Evolutionary conservation across 169 alveolate genomes (phyloP).

Genomic region (Cryptosporidium viatorum): DNA sequence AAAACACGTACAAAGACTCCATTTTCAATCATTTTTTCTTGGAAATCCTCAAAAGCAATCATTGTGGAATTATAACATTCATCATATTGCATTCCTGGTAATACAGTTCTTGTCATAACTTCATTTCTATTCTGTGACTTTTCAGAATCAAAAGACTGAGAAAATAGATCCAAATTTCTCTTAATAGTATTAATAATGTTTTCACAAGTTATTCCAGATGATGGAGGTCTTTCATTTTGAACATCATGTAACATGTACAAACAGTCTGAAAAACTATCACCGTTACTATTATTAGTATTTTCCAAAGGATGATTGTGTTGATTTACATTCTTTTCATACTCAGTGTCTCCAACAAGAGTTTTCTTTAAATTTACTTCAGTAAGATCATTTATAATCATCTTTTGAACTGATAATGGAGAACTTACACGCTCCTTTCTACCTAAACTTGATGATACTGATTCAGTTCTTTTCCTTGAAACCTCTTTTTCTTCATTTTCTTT

Average conservation of each 20-base stretch:
- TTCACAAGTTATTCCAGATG: slow-evolving; percentile 49
- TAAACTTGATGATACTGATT: not conserved
- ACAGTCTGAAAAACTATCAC: not conserved
- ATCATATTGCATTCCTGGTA: slow-evolving; percentile 73
- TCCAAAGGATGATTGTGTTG: slow-evolving; percentile 26
- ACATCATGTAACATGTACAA: slow-evolving; percentile 54
- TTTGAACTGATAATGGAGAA: slow-evolving; percentile 31
- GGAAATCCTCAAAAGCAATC: slow-evolving; percentile 30
- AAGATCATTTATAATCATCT: not conserved
- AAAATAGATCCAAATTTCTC: slow-evolving; percentile 14
- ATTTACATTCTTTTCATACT: slow-evolving; percentile 42
- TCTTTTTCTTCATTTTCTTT: not conserved
- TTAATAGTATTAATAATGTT: slow-evolving; percentile 13
- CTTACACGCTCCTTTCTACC: slow-evolving; percentile 28
- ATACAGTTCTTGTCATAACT: slow-evolving; percentile 66
- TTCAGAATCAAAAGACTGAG: not conserved
- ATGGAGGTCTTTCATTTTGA: slow-evolving; percentile 62
- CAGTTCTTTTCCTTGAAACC: not conserved
- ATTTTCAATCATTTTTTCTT: slow-evolving; percentile 23
- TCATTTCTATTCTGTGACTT: not conserved
- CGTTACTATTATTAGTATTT: not conserved
- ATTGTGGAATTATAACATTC: slow-evolving; percentile 72
- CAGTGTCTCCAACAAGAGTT: slow-evolving; percentile 38
- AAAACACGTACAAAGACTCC: slow-evolving; percentile 34
- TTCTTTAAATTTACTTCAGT: slow-evolving; percentile 3